Conservation (phyloP, 1,284 basidiomycete genomes). For the Boletus semigastroideus region DNA sequence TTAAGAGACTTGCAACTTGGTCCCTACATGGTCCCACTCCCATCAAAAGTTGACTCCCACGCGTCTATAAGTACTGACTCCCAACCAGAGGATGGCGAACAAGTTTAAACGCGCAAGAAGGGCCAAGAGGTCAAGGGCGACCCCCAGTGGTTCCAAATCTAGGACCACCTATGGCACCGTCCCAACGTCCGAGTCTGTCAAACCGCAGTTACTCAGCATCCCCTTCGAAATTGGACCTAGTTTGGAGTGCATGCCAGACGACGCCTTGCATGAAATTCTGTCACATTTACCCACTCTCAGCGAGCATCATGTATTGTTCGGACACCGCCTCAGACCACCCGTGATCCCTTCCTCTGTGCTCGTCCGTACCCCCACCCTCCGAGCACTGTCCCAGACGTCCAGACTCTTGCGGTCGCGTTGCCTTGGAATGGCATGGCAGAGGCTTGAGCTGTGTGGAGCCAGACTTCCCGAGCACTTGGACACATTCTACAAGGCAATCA, state of each 20-base stretch:
- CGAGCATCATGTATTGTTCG: background rate
- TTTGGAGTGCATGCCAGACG: background rate
- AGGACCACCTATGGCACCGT: no score
- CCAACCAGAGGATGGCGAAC: no score
- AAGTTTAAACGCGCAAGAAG: no score
- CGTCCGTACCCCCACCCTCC: background rate
- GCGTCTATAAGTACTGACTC: no score
- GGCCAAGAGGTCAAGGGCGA: no score
- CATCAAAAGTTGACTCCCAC: no score
- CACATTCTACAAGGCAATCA: background rate
- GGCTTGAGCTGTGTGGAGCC: conserved; percentile 10
- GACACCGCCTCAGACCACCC: background rate
- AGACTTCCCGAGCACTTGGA: background rate
- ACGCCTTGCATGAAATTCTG: background rate
- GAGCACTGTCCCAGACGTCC: conserved; percentile 5
- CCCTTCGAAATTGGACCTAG: background rate
- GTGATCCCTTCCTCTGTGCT: background rate
- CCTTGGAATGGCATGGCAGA: conserved; percentile 12
- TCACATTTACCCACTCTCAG: background rate
- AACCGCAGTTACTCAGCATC: background rate
- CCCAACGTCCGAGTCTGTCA: no score
- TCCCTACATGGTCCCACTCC: no score
- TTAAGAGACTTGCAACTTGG: no score
- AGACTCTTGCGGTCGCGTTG: conserved; percentile 7
- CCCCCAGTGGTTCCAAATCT: no score